Evolutionary conservation across 2,329 filamentous ascomycete genomes (phyloP), one percentile per base, ranked within the genome.

Genomic region (Exserohilum rostratum): DNA sequence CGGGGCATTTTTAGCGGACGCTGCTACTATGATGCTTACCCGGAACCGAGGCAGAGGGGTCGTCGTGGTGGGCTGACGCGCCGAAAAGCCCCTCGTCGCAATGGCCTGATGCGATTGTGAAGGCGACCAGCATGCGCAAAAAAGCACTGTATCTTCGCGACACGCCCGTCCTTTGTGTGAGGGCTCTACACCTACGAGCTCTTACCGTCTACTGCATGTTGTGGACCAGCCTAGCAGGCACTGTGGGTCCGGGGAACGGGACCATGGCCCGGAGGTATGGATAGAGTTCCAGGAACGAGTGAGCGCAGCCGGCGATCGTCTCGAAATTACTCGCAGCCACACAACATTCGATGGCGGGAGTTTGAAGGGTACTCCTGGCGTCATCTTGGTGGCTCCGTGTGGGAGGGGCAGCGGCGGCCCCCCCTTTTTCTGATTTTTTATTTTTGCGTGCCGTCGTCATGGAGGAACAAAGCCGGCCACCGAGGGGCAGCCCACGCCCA

Each of bases 201-300:
- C 35, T 54, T 50, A 55, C 50, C 57, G 56, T 43, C 50, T 55
- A 52, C 54, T 65, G 60, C 60, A 66, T 45, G 48, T 62, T 4
- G 62, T 59, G 62, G 60, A 47, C 46, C 62, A 43, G 58, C 46
- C 60, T 62, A 66, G 48, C 34, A 34, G 37, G 47, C 45, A 31
- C 53, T 50, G 68, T 69, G 71, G 72, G 68, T 72, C 71, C 70
- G 72, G 72, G 72, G 71, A 73, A 65, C 64, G 47, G 64, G 66
- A 67, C 66, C 64, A 62, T 62, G 58, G 64, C 62, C 69, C 72
- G 71, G 55, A 68, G 57, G 64, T 65, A 60, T 67, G 71, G 69
- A 65, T 66, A 50, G 51, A 61, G 55, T 67, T 57, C 63, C 70
- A 75, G 69, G 71, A 74, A 72, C 70, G 62, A 69, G 65, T 60